Evolutionary conservation across 768 basidiomycete genomes (phyloP).

Genomic region (Kwoniella dendrophila): DNA sequence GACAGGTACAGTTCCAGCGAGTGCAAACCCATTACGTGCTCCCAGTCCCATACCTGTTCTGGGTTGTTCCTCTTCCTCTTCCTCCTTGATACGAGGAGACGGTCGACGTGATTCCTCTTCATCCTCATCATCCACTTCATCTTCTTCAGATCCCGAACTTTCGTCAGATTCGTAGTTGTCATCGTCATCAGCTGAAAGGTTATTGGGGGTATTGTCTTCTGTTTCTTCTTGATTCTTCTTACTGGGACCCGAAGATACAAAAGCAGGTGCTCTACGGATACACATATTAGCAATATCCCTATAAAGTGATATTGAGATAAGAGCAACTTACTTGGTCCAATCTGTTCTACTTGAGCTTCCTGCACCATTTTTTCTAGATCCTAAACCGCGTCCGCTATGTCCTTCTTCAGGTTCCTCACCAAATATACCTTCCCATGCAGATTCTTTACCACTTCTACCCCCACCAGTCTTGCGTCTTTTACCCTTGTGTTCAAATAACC

Average conservation of each 20-base stretch:
- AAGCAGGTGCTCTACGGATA: slow-evolving; percentile 47
- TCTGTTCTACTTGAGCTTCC: slow-evolving; percentile 25
- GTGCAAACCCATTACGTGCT: slow-evolving; percentile 17
- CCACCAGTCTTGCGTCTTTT: slow-evolving; percentile 33
- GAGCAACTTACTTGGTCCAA: slow-evolving; percentile 46
- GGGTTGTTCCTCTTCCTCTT: slow-evolving; percentile 28
- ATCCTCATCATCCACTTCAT: slow-evolving; percentile 19
- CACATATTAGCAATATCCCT: not conserved
- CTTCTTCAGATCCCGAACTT: slow-evolving; percentile 18
- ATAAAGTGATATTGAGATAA: not conserved
- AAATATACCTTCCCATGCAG: slow-evolving; percentile 55
- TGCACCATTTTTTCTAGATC: slow-evolving; percentile 28
- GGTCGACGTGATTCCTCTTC: slow-evolving; percentile 19
- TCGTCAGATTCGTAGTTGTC: slow-evolving; percentile 16
- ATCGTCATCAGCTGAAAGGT: slow-evolving; percentile 6
- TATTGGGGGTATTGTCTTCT: slow-evolving; percentile 17
- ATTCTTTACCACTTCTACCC: slow-evolving; percentile 43
- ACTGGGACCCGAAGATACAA: slow-evolving; percentile 35
- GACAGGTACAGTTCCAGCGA: not conserved
- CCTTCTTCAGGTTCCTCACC: slow-evolving; percentile 48
- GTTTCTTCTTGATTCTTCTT: slow-evolving; percentile 9
- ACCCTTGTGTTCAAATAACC: slow-evolving; percentile 48
- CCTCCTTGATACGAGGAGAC: slow-evolving; percentile 30
- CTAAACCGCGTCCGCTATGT: slow-evolving; percentile 32
- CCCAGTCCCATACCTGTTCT: slow-evolving; percentile 28